A percentile compares a stretch with the other conserved stretches of the same genome.
Conservation (phyloP, 345 rosid species). For the Bruguiera gymnorhiza region DNA sequence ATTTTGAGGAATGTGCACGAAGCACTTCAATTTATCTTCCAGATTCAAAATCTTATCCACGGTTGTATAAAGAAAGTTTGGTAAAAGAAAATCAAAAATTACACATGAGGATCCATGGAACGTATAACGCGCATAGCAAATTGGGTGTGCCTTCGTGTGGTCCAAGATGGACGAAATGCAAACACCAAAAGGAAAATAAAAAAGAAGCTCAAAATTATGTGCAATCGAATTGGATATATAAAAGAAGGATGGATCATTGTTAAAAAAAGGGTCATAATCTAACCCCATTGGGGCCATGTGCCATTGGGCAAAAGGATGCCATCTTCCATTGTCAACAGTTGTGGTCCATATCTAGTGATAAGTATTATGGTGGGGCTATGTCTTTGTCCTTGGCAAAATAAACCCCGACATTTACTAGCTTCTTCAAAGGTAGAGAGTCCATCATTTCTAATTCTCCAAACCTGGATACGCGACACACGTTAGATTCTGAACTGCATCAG, state of each 20-base stretch:
- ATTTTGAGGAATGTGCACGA: conserved; percentile 1
- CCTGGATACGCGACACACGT: neutral
- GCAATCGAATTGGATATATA: neutral
- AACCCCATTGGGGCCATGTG: conserved; percentile 2
- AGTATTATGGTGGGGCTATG: neutral
- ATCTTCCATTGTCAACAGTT: neutral
- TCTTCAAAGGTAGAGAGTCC: neutral
- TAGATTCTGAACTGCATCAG: no score
- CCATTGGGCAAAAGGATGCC: conserved; percentile 13
- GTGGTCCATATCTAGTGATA: conserved; percentile 12
- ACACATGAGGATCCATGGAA: neutral
- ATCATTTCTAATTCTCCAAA: neutral
- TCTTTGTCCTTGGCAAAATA: neutral
- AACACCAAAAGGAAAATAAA: neutral
- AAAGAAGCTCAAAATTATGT: neutral
- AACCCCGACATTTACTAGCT: neutral
- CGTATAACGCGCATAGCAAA: neutral
- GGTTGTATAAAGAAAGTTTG: neutral
- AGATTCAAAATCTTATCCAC: neutral
- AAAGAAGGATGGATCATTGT: neutral
- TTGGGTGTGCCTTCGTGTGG: neutral
- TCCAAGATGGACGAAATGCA: no score
- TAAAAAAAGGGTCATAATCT: conserved; percentile 4
- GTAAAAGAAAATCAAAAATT: neutral
- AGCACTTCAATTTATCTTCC: neutral